Conservation (phyloP, 257 asterid genomes). For the Orobanche coerulescens region DNA sequence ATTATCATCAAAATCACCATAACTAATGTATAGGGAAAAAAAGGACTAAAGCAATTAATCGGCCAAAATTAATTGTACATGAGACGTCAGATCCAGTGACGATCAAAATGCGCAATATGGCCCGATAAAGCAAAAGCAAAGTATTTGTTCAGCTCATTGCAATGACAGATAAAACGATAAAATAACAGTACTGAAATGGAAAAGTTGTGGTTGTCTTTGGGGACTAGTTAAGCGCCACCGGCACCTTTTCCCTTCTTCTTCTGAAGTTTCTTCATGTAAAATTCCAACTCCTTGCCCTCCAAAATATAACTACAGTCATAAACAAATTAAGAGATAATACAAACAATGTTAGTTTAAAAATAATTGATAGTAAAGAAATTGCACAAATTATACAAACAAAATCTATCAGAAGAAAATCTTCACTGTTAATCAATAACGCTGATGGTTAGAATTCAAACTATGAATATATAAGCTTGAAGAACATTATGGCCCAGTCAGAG, state of each 20-base stretch:
- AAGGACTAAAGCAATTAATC: no score
- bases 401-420: no score
- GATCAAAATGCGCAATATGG: not conserved
- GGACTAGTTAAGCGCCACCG: constrained; percentile 5
- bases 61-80: no score
- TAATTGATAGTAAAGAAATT: no score
- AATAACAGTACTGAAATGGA: not conserved
- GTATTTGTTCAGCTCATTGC: not conserved
- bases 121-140: constrained; percentile 1
- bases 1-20: no score
- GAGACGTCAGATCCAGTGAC: not conserved
- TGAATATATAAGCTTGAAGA: not conserved
- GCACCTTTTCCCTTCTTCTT: constrained; percentile 35
- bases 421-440: no score
- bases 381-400: no score
- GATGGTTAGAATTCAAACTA: not conserved
- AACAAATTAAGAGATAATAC: no score
- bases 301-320: constrained; percentile 20
- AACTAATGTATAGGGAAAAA: no score
- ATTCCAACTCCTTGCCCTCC: constrained; percentile 38
- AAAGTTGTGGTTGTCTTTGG: no score
- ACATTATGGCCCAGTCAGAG: not conserved
- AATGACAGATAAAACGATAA: not conserved
- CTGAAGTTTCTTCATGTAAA: constrained; percentile 36
- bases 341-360: no score